Conservation (phyloP, 2,329 filamentous ascomycete genomes). For the Geoglossum cookeanum region DNA sequence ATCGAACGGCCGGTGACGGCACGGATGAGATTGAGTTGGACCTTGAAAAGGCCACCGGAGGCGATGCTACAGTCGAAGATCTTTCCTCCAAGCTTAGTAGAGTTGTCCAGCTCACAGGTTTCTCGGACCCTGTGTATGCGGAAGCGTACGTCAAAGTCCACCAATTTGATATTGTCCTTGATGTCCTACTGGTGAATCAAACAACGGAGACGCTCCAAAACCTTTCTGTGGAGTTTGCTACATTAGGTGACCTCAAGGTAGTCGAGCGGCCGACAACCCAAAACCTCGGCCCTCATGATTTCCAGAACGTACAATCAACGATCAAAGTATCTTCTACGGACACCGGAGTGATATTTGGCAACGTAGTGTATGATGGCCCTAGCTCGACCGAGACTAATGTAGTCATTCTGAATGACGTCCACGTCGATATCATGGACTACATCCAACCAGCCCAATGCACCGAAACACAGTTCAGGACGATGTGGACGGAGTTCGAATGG, state of each 20-base stretch:
- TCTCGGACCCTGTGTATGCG: constrained; percentile 96
- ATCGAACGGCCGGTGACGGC: constrained; percentile 70
- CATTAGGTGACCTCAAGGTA: constrained; percentile 89
- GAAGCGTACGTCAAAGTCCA: constrained; percentile 98
- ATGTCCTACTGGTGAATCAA: constrained; percentile 93
- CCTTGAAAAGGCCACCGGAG: constrained; percentile 83
- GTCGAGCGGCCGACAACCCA: constrained; percentile 93
- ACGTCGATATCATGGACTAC: constrained; percentile 99
- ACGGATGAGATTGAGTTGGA: constrained; percentile 75
- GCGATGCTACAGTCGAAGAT: constrained; percentile 67
- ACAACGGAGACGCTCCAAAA: constrained; percentile 94
- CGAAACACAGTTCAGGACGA: constrained; percentile 97
- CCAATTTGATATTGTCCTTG: constrained; percentile 94
- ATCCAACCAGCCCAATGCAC: constrained; percentile 94
- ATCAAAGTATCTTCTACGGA: constrained; percentile 98
- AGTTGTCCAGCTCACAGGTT: constrained; percentile 91
- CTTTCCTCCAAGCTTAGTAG: constrained; percentile 85
- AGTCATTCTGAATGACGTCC: constrained; percentile 92
- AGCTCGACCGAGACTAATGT: constrained; percentile 88
- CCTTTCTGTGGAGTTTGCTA: constrained; percentile 95
- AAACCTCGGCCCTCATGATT: constrained; percentile 86
- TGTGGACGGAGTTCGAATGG: constrained; percentile 99
- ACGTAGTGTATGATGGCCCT: constrained; percentile 90
- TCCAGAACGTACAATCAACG: constrained; percentile 94
- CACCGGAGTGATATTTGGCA: constrained; percentile 96